Base-by-base conservation (phyloP, 2,329 filamentous ascomycete species). In the Monilinia laxa region DNA sequence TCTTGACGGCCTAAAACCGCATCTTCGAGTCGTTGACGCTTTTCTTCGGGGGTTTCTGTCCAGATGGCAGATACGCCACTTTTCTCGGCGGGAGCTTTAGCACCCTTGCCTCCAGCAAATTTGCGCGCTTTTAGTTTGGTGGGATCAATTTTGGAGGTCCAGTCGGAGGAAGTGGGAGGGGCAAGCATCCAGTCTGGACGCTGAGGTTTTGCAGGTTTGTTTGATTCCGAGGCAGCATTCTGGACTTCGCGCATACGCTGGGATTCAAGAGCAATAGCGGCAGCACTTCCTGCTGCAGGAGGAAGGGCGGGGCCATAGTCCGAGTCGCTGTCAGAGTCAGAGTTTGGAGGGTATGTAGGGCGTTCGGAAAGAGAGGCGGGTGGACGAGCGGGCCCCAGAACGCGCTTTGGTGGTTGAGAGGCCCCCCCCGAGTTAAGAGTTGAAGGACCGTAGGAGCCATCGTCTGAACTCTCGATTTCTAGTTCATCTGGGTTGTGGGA, bases 31-130 rank as follows among this genome's bases (percentile, higher is more conserved):
- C 92, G 84, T 77, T 90, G 88, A 67, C 91, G 86, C 77, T 96
- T 96, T 78, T 97, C 86, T 76, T 94, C 91, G 0, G 92, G 91
- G 11, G 92, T 97, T 78, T 98, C 94, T 0, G 92, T 93, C 94
- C 94, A 98, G 54, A 94, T 87, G 0, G 73, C 71, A 58, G 70
- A 73, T 10, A 77, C 71, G 2, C 74, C 75, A 2, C 67, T 68
- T 55, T 72, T 73, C 53, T 75, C 72, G 1, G 67, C 76, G 5
- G 78, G 78, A 11, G 78, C 80, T 69, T 81, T 81, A 2, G 85
- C 35, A 3, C 84, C 81, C 73, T 86, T 88, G 6, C 87, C 86
- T 0, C 90, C 90, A 62, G 92, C 88, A 81, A 97, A 98, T 71
- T 91, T 93, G 68, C 92, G 89, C 70, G 87, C 89, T 73, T 89